Percentiles rank a stretch among this genome's conserved stretches.
Conservation (phyloP, 106 monocot species). For the Dendrobium nobile region DNA sequence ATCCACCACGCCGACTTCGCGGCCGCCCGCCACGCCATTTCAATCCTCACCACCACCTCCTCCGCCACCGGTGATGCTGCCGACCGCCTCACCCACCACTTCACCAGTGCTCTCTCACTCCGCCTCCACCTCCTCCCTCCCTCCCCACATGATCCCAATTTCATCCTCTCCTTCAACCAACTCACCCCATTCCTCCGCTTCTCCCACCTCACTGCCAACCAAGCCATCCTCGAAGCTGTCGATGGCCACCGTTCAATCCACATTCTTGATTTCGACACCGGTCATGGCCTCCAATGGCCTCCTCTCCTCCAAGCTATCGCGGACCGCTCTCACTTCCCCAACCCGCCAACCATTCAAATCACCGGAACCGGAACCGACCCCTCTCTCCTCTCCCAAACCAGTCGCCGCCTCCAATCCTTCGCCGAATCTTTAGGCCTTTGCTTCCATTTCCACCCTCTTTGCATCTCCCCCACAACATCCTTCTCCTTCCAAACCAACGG, state of each 20-base stretch:
- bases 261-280: constrained; percentile 83
- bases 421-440: constrained; percentile 54
- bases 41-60: constrained; percentile 32
- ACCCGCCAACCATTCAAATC: constrained; percentile 61
- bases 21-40: constrained; percentile 28
- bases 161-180: constrained; percentile 65
- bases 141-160: constrained; percentile 16
- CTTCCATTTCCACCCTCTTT: constrained; percentile 80
- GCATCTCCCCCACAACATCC: constrained; percentile 13
- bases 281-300: constrained; percentile 92
- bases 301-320: constrained; percentile 87
- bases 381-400: constrained; percentile 57
- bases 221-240: constrained; percentile 85
- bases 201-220: constrained; percentile 94
- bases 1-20: constrained; percentile 36
- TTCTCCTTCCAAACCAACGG: constrained; percentile 16
- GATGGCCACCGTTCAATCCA: constrained; percentile 38
- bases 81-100: constrained; percentile 61
- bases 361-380: constrained; percentile 73
- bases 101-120: constrained; percentile 55
- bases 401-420: constrained; percentile 55
- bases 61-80: constrained; percentile 52
- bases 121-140: constrained; percentile 27
- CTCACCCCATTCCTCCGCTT: constrained; percentile 90
- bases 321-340: constrained; percentile 28